Evolutionary conservation across 306 rosid species (phyloP), one percentile per base, ranked within the genome.

Genomic region (Oemleria cerasiformis): DNA sequence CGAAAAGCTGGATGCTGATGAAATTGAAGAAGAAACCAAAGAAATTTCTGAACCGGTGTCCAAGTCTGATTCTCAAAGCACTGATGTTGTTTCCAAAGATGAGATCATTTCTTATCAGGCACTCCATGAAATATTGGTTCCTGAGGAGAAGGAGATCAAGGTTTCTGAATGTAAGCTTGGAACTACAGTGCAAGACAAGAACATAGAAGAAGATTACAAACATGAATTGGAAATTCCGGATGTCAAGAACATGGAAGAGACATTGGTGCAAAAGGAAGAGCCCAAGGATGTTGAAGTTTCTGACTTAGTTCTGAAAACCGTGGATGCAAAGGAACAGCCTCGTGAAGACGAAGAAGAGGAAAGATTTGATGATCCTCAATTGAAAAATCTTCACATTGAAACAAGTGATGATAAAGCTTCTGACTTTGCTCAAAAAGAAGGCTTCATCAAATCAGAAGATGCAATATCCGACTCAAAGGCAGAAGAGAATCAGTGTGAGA

Each of bases 11-110:
- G 51, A 74, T 34, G 67, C 51, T 21, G 36, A 51, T 70, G 80
- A 80, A 49, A 63, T 12, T 3, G 67, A 78, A 72, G 65, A 67
- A n/a, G 74, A 78, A 59, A 19, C 42, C 38, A 64, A 71, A 40
- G 84, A 65, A 43, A 20, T 56, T 67, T 60, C 51, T 15, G 63
- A 67, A 48, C 12, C 16, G 21, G 23, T 30, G 30, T 48, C 55
- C 5, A 57, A 42, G 48, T 49, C 63, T 48, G 65, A 45, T 25
- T 50, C 19, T 50, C 9, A 13, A 58, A 40, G 65, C 13, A 21
- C 68, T 59, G 74, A 68, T 23, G 71, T 60, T 34, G 60, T 67
- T n/a, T 11, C 36, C 43, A n/a, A 57, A 58, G 80, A 66, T 25
- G 77, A 80, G 60, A 54, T 8, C 16, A 59, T 9, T 53, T 25